Evolutionary conservation across 805 yeast genomes (phyloP), one percentile per base, ranked within the genome.

Genomic region (Nakazawaea populi): DNA sequence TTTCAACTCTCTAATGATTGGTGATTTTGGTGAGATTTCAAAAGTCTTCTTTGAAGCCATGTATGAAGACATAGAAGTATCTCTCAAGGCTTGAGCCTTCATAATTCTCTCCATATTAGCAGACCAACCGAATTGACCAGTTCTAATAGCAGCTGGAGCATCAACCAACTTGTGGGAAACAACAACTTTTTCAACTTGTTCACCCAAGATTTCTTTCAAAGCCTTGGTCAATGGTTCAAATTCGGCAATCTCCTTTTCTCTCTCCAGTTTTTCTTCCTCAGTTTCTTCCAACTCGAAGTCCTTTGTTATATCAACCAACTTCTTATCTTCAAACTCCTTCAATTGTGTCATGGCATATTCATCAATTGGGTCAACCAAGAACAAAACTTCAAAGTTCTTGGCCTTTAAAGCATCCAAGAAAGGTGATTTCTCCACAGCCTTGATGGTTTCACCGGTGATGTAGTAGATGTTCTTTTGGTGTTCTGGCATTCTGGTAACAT

Each of bases 41-140:
- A 94, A 89, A 69, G 94, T 94, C 86, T 94, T 94, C 90, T 94
- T 94, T 52, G 99, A 94, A 46, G 98, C 87, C 99, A 94, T 94
- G 94, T 94, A 94, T 57, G 97, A 83, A 41, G 98, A 90, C 99
- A 94, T 94, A 63, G 96, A 82, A 64, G 96, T 88, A 75, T 94
- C 99, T 80, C 98, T 90, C 67, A 94, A 80, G 64, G 99, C 99
- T 82, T 94, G 99, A 56, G 99, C 99, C 83, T 94, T 94, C 99
- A 94, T 94, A 83, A 94, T 94, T 87, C 99, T 92, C 82, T 94
- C 99, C 99, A 94, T 94, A 83, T 94, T 94, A 68, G 99, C 99
- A 62, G 99, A 94, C 99, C 99, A 94, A 73, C 99, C 99, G 74
- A 94, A 94, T 80, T 94, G 98, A 63, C 97, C 98, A 62, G 99